phyloP scores from a whole-genome alignment of 805 yeast genomes.

The Clavispora santaluciae region DNA sequence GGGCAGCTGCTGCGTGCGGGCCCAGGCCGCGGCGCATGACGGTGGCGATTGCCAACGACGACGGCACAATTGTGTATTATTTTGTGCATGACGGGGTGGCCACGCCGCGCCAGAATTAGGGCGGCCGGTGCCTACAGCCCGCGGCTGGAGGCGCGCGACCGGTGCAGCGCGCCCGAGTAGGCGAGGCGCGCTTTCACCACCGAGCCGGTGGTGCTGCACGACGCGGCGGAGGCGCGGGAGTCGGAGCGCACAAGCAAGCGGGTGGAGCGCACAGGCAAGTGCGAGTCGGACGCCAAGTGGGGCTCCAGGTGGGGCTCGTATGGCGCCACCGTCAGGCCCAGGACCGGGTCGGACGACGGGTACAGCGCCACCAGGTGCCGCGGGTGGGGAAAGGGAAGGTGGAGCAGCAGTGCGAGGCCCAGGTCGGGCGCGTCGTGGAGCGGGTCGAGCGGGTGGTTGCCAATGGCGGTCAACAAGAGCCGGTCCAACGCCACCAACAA shows the following conservation, averaged over 20 bases:
- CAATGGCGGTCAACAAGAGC: not conserved
- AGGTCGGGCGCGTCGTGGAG: not conserved
- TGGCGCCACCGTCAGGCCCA: not conserved
- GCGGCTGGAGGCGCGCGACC: not conserved
- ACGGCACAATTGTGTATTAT: constrained; percentile 70
- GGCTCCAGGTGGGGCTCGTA: not conserved
- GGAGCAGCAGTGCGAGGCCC: not conserved
- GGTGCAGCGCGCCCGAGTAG: not conserved
- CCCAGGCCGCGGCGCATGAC: constrained; percentile 43
- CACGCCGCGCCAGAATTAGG: constrained; percentile 54
- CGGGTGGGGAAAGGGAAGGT: not conserved
- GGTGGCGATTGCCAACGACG: constrained; percentile 54
- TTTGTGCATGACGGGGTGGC: constrained; percentile 61
- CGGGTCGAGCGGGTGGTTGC: not conserved
- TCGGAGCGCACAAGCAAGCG: not conserved
- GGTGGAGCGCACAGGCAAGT: not conserved
- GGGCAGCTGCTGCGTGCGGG: constrained; percentile 14
- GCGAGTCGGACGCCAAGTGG: no score
- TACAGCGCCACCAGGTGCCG: not conserved
- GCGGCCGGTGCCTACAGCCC: not conserved
- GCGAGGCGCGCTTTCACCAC: constrained; percentile 1
- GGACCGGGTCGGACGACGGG: not conserved
- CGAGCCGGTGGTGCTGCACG: constrained; percentile 2
- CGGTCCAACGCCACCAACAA: constrained; percentile 42
- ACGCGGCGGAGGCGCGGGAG: not conserved